phyloP scores from a whole-genome alignment of 768 basidiomycete species.

The Leccinum subtestaceum region DNA sequence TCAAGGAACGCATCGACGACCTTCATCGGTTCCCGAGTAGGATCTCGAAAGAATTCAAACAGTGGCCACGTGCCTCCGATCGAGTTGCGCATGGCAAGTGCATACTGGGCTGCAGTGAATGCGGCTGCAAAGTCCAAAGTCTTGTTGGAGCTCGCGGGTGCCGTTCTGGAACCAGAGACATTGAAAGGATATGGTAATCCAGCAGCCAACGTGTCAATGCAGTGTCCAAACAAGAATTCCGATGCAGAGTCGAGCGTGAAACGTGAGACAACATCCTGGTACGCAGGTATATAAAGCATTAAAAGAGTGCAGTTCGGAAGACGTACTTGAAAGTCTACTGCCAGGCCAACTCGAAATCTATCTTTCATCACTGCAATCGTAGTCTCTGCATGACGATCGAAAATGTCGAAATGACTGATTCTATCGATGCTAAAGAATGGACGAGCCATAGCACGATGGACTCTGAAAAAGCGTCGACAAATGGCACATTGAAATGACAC shows the following conservation, averaged over 20 bases:
- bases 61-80: slow-evolving; percentile 41
- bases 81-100: slow-evolving; percentile 26
- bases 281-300: background rate
- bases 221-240: slow-evolving; percentile 49
- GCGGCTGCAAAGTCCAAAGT: slow-evolving; percentile 32
- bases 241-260: slow-evolving; percentile 55
- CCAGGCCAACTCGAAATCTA: slow-evolving; percentile 44
- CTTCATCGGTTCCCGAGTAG: slow-evolving; percentile 33
- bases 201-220: slow-evolving; percentile 38
- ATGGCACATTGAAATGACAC: background rate
- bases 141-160: slow-evolving; percentile 10
- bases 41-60: slow-evolving; percentile 36
- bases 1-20: slow-evolving; percentile 39
- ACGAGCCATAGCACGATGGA: slow-evolving; percentile 65
- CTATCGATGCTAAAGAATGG: slow-evolving; percentile 67
- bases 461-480: slow-evolving; percentile 32
- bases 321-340: slow-evolving; percentile 59
- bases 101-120: slow-evolving; percentile 35
- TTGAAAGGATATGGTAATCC: slow-evolving; percentile 40
- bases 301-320: background rate
- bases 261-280: slow-evolving; percentile 43
- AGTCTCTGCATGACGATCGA: slow-evolving; percentile 51
- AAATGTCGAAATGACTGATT: slow-evolving; percentile 61
- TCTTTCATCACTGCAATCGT: slow-evolving; percentile 43
- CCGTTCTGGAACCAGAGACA: slow-evolving; percentile 6